Conservation (phyloP, 2,329 filamentous ascomycete genomes). For the Alternaria brassicicola region DNA sequence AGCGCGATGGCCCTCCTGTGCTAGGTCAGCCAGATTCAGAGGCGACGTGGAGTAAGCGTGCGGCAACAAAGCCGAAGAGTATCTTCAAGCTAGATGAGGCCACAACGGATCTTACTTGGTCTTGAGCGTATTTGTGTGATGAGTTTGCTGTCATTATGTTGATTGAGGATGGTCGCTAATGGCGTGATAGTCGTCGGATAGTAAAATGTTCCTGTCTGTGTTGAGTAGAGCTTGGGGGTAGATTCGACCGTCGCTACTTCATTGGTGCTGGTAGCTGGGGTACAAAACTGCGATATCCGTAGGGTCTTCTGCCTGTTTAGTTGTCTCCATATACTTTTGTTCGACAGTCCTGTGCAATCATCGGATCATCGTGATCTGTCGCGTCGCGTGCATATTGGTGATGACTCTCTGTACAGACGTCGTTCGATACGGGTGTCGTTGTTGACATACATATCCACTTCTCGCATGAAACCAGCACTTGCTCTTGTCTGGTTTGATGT, state of each 20-base stretch:
- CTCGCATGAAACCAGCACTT: too few relatives aligned
- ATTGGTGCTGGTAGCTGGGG: not conserved
- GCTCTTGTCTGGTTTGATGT: not conserved
- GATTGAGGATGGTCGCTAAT: not conserved
- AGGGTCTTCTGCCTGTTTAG: not conserved
- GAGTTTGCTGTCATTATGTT: not conserved
- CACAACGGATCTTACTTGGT: conserved; percentile 26
- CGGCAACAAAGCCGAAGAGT: conserved; percentile 14
- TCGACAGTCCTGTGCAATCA: not conserved
- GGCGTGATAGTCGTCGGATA: not conserved
- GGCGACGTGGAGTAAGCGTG: conserved; percentile 30
- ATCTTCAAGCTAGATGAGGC: conserved; percentile 21
- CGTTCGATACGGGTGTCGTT: not conserved
- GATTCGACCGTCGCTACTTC: not conserved
- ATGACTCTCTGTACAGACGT: not conserved
- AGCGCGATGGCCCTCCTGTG: conserved; percentile 15
- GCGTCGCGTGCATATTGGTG: not conserved
- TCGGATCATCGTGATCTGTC: not conserved
- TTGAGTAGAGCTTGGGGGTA: not conserved
- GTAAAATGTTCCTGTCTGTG: too few relatives aligned
- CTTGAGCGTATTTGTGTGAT: not conserved
- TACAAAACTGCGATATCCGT: not conserved
- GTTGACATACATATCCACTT: too few relatives aligned
- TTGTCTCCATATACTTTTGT: not conserved
- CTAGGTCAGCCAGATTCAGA: conserved; percentile 13